Evolutionary conservation across 2,329 filamentous ascomycete species (phyloP), one percentile per base, ranked within the genome.

Genomic region (Colletotrichum plurivorum): DNA sequence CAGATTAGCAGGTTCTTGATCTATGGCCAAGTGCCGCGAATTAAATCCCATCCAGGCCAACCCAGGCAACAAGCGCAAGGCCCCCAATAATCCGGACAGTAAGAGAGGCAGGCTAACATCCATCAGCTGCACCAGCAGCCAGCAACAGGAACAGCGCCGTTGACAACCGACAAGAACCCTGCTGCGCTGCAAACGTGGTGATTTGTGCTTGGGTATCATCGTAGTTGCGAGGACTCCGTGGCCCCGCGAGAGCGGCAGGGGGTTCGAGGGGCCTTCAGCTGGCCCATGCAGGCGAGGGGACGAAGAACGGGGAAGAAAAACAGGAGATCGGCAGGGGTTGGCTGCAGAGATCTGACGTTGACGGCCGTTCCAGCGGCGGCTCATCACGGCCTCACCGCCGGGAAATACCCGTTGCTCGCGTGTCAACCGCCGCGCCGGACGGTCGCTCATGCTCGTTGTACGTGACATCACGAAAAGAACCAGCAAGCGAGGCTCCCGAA

Each of bases 271-370:
- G 51, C 55, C 55, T 46, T 61, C 55, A 60, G 62, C 49, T 69
- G 66, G 55, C 46, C 55, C 43, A 66, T 69, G 66, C 62, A 51
- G 51, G 51, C 62, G 41, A 36, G 22, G 43, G 31, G 36, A 56
- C 7, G 55, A 52, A 31, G 66, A 36, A 55, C 54, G 61, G 46
- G 49, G 54, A 58, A 25, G 41, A 48, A 48, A 54, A 54, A 53
- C 18, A 49, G 55, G 61, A 43, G 55, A 56, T 66, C 39, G 62
- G 18, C 62, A 61, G 62, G 66, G 66, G 55, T 52, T 39, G 36
- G 55, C 55, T 66, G 66, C 55, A 66, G 48, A 69, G 66, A 65
- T 60, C 54, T 36, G 61, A 64, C 18, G 55, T 66, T 69, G 61
- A 55, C 31, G 36, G 36, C 20, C 51, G 25, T 31, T n/a, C 36